A percentile compares a stretch with the other conserved stretches of the same genome.
These are phyloP conservation scores for Sabuloglossum arenarium DNA, from an alignment of 495 filamentous ascomycete species.

Conservation along the genomic window DNA sequence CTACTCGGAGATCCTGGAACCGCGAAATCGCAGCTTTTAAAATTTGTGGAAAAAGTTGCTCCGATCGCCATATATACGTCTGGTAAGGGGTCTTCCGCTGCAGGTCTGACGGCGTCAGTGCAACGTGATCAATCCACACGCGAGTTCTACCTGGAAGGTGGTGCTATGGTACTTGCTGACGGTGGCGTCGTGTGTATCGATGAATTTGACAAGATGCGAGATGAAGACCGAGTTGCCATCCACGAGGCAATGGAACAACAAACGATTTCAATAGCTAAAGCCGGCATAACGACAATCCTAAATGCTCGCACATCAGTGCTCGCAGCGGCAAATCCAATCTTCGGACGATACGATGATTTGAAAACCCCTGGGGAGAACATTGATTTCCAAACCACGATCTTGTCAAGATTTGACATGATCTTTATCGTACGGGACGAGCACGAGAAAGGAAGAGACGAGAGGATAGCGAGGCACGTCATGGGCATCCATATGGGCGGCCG, in stretches of 20 bases:
- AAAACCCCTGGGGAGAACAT: constrained; percentile 98
- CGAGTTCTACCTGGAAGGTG: constrained; percentile 96
- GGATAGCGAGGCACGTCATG: constrained; percentile 93
- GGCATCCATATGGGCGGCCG: constrained; percentile 87
- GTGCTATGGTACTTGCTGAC: constrained; percentile 96
- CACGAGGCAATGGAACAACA: constrained; percentile 99
- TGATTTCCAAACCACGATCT: constrained; percentile 96
- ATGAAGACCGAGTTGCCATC: constrained; percentile 96
- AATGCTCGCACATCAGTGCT: constrained; percentile 92
- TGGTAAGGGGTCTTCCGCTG: constrained; percentile 94
- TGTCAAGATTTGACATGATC: constrained; percentile 99
- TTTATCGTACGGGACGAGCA: constrained; percentile 97
- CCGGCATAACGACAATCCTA: constrained; percentile 94
- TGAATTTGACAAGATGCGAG: constrained; percentile 99
- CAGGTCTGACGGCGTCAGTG: constrained; percentile 94
- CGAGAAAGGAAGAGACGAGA: constrained; percentile 72
- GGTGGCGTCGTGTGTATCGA: constrained; percentile 98
- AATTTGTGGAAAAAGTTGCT: constrained; percentile 92
- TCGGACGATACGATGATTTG: constrained; percentile 93
- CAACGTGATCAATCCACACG: constrained; percentile 80
- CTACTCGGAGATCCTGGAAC: constrained; percentile 96
- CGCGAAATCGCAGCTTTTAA: constrained; percentile 91
- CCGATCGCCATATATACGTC: constrained; percentile 99
- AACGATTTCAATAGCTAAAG: constrained; percentile 98
- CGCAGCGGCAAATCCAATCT: constrained; percentile 93